Conservation (phyloP, 1,284 basidiomycete genomes). For the Malassezia globosa region DNA sequence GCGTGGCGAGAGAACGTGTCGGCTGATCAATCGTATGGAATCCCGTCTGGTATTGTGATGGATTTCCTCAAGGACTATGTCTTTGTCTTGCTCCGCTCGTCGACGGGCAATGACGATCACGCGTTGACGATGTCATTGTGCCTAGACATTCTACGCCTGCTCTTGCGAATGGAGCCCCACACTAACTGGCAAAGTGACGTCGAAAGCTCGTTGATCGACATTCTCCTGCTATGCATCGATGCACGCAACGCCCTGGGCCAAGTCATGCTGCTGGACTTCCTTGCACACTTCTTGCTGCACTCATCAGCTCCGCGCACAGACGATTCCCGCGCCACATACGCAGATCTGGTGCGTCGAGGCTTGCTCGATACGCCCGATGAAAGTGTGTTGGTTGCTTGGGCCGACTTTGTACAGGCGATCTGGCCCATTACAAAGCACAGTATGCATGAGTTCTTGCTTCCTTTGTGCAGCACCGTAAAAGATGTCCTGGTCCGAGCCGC, state of each 20-base stretch:
- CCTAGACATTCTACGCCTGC: conserved; percentile 68
- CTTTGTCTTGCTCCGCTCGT: conserved; percentile 18
- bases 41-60: background rate
- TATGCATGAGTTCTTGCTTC: conserved; percentile 1
- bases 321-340: background rate
- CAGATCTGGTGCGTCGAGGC: conserved; percentile 2
- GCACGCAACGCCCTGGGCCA: conserved; percentile 18
- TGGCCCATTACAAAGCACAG: background rate
- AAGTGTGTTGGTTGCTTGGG: conserved; percentile 8
- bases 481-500: background rate
- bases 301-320: background rate
- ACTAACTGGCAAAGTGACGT: conserved; percentile 52
- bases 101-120: background rate
- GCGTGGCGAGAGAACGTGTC: background rate
- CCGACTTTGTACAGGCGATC: conserved; percentile 1
- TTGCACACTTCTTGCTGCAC: conserved; percentile 1
- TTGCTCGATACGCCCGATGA: background rate
- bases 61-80: conserved; percentile 23
- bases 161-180: conserved; percentile 66
- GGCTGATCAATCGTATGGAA: background rate
- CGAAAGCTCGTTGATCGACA: conserved; percentile 60
- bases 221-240: conserved; percentile 65
- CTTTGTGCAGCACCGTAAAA: conserved; percentile 3
- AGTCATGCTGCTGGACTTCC: conserved; percentile 70
- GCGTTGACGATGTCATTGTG: conserved; percentile 57